These are phyloP conservation scores for Syzygium syzygioides DNA, from an alignment of 441 rosid genomes.

Conservation along the genomic window DNA sequence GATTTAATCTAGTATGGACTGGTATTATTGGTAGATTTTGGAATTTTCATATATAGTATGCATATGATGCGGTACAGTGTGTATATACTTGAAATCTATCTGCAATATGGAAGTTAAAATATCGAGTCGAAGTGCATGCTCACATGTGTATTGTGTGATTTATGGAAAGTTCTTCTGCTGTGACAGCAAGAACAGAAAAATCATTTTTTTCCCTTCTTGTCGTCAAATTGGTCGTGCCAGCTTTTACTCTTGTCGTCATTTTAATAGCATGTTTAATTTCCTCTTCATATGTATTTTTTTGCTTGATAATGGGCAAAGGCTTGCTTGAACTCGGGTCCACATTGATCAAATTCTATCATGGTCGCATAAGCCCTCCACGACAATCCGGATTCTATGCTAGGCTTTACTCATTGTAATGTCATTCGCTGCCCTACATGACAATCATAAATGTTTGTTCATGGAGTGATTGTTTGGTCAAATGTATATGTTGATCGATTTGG, in stretches of 20 bases:
- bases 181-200: background rate
- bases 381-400: no score
- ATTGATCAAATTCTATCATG: background rate
- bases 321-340: background rate
- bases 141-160: background rate
- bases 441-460: background rate
- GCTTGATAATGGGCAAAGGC: background rate
- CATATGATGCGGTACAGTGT: background rate
- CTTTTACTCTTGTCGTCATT: background rate
- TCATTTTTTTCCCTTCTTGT: background rate
- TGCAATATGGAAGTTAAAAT: background rate
- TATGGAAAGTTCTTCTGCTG: background rate
- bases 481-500: background rate
- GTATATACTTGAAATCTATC: background rate
- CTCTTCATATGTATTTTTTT: background rate
- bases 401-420: no score
- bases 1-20: background rate
- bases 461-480: background rate
- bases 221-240: background rate
- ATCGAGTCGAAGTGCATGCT: background rate
- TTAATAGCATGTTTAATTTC: background rate
- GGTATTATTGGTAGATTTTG: background rate
- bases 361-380: background rate
- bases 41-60: background rate
- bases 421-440: no score